These are phyloP conservation scores for Fusarium begoniae DNA, from an alignment of 2,329 filamentous ascomycete species.

Conservation along the genomic window DNA sequence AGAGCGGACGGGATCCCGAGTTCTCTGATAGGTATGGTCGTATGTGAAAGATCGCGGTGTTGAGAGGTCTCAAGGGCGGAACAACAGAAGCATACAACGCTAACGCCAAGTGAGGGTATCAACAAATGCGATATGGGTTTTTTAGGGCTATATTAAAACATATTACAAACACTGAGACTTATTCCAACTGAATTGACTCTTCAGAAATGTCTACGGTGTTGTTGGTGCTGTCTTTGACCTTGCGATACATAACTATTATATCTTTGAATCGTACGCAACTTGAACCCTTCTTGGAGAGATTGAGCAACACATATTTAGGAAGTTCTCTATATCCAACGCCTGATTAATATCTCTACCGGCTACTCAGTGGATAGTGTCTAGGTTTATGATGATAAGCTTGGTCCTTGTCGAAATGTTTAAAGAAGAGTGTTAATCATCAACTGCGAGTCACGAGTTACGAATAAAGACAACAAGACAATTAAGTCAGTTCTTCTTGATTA, in stretches of 20 bases:
- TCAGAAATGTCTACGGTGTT: not conserved
- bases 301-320: not conserved
- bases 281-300: not conserved
- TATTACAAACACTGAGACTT: not conserved
- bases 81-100: not conserved
- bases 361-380: not conserved
- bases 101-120: not conserved
- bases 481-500: no score
- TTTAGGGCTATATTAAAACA: no score
- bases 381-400: not conserved
- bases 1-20: constrained; percentile 1
- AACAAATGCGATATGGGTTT: not conserved
- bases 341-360: no score
- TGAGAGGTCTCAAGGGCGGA: not conserved
- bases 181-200: no score
- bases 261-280: no score
- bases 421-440: not conserved
- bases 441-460: not conserved
- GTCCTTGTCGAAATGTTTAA: not conserved
- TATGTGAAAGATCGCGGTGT: not conserved
- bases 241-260: no score
- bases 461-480: not conserved
- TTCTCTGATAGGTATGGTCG: constrained; percentile 2
- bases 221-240: not conserved
- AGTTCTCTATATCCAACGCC: no score